Evolutionary conservation across 805 yeast genomes (phyloP), one percentile per base, ranked within the genome.

Genomic region (Lipomyces starkeyi): DNA sequence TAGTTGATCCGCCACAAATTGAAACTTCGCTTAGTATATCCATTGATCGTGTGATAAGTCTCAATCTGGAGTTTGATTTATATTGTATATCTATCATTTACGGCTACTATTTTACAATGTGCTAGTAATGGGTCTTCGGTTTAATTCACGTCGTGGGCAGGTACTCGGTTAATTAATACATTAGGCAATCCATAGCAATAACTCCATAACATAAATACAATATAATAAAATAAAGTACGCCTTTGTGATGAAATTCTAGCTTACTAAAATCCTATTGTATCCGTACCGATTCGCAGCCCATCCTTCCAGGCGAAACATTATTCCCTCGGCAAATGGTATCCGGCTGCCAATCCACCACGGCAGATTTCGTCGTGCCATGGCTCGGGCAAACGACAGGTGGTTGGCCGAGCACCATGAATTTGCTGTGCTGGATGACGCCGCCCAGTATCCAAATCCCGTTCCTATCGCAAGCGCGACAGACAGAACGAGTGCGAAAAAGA

Each of bases 341-440:
- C 63, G 57, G 34, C 60, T 58, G n/a, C 63, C 70, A n/a, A 63
- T 66, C 72, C 72, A 69, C 72, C 72, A 69, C 35, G 71, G 71
- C 60, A 14, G 27, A 2, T n/a, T 22, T 22, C 60, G 35, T 13
- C 60, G 60, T 17, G 40, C 60, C 60, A 27, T 32, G 56, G 25
- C 35, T 29, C 47, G 60, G 25, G 32, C 60, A 32, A 27, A 57
- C 53, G 40, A 57, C 53, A 37, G 2, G 20, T 22, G 32, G 27
- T 32, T 37, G 17, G 52, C 47, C 60, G 34, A 35, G 32, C 66
- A 58, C 37, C 49, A 56, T 3, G 56, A 35, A 5, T 27, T 43
- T 13, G 57, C 25, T 3, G 52, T 34, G 34, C 43, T 14, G 3
- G 54, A 2, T 57, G 37, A 11, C 25, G 61, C 54, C 22, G n/a